Base-by-base conservation (phyloP, 192 early-diverging fungal species). In the Backusella circina region DNA sequence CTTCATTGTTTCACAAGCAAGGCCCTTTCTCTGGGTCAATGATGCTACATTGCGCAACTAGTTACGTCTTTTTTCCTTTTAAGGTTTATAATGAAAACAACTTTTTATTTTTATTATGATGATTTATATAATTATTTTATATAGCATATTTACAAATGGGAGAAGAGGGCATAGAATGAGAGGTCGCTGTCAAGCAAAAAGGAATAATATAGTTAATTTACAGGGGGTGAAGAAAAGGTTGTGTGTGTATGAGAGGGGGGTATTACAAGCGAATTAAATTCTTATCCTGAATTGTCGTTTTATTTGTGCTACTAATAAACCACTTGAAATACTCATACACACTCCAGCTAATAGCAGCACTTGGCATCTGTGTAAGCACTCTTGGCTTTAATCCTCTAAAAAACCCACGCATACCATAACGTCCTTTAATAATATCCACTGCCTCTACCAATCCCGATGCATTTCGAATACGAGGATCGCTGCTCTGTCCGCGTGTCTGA, bases 301-400 rank as follows among this genome's bases (percentile, higher is more conserved):
- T 70, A 47, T 70, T 47, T 16, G 38, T 31, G 69, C 23, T 70
- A 31, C 39, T 70, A 28, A 70, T 70, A 47, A 70, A 70, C 91
- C 90, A 94, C 75, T 94, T 94, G 71, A 93, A 92, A 72, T 93
- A 94, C 77, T 94, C 93, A 82, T 94, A 94, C 1, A 95, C 94
- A 57, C 92, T 94, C 97, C 97, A 99, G 78, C 93, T 93, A 64
- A 99, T 94, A 28, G 97, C 96, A 0, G 96, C 96, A 28, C 93
- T 90, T 0, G 97, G 96, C 88, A 97, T 91, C 75, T 97, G 90
- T 18, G 94, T 91, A 70, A 99, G 85, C 28, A 98, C 87, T 41
- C 97, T 85, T 5, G 97, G 94, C 57, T 88, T 82, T 8, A 89
- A 72, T 10, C 95, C 96, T 37, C 93, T 87, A 36, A 88, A 76